Percentiles rank a stretch among this genome's conserved stretches.
Evolutionary conservation across 192 early-diverging fungal species (phyloP).

Genomic region (Haplosporangium gracile): DNA sequence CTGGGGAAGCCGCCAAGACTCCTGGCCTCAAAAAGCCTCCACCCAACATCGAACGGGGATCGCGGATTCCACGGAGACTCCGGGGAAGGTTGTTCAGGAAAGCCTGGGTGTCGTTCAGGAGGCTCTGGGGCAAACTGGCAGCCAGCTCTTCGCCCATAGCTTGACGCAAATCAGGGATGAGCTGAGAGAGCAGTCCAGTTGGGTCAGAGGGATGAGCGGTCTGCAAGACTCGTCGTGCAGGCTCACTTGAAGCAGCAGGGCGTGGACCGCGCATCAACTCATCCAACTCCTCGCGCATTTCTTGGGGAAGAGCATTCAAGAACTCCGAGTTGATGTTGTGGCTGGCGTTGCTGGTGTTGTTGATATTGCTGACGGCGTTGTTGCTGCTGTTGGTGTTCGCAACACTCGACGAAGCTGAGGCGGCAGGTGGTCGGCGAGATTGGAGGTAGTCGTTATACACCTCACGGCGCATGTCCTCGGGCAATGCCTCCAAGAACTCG

Average conservation of each 20-base stretch:
- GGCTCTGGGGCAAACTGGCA: constrained; percentile 51
- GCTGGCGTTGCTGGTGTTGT: constrained; percentile 27
- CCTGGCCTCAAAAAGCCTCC: not conserved
- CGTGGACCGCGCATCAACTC: constrained; percentile 67
- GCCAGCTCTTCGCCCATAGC: constrained; percentile 60
- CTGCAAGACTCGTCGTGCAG: not conserved
- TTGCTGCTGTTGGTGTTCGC: not conserved
- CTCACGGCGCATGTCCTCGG: constrained; percentile 93
- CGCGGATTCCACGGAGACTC: constrained; percentile 39
- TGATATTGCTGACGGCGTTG: constrained; percentile 17
- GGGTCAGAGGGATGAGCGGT: not conserved
- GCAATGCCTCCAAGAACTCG: constrained; percentile 93
- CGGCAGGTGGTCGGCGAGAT: constrained; percentile 32
- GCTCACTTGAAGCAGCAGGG: constrained; percentile 5
- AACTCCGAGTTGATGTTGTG: constrained; percentile 82
- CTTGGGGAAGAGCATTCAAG: constrained; percentile 89
- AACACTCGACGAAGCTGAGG: constrained; percentile 5
- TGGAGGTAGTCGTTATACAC: constrained; percentile 86
- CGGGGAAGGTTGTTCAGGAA: constrained; percentile 24
- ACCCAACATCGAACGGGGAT: not conserved
- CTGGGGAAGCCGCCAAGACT: not conserved
- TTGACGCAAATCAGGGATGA: constrained; percentile 64
- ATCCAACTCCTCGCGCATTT: constrained; percentile 91
- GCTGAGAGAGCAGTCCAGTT: constrained; percentile 51
- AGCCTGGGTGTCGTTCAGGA: constrained; percentile 63